Evolutionary conservation across 2,329 filamentous ascomycete genomes (phyloP), one percentile per base, ranked within the genome.

Genomic region (Lasiodiplodia hormozganensis): DNA sequence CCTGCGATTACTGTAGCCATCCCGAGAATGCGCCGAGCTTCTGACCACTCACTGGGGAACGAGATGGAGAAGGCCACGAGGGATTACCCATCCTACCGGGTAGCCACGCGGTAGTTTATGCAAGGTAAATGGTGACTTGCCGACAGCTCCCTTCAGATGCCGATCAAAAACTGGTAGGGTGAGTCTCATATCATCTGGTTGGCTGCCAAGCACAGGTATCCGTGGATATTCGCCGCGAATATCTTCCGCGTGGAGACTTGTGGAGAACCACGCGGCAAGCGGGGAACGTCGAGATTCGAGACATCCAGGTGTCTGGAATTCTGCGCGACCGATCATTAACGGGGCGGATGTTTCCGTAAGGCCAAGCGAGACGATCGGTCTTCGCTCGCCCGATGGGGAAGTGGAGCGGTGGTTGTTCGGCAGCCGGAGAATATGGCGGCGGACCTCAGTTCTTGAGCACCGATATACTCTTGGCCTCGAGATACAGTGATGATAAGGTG

Each of bases 211-310:
- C 36, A 31, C 36, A 12, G 57, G 2, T 10, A 36, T 16, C 36
- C 57, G 57, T 31, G 23, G 28, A 25, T 62, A 62, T 62, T 62
- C 58, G 58, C 58, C 58, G 58, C 2, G 14, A 18, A 62, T 62
- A 62, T 62, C 18, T 25, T 49, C 57, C 57, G 57, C 14, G 5
- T 7, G 6, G 40, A 4, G 14, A 43, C 6, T 43, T 47, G 40
- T 31, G 34, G 54, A 38, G 54, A 34, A 21, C 54, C 31, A 57
- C 28, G 53, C 6, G 25, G 14, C 53, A 16, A 2, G 8, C 16
- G 28, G 21, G 31, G 18, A 43, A 43, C 18, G 1, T 47, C 12
- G 18, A 47, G 5, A 7, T n/a, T 10, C 6, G 6, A 47, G 40
- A 6, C 6, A 8, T 21, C 40, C 40, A 47, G 40, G n/a, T 10